Percentiles rank a stretch among this genome's conserved stretches.
phyloP scores from a whole-genome alignment of 345 rosid species.

The Balakata baccata region DNA sequence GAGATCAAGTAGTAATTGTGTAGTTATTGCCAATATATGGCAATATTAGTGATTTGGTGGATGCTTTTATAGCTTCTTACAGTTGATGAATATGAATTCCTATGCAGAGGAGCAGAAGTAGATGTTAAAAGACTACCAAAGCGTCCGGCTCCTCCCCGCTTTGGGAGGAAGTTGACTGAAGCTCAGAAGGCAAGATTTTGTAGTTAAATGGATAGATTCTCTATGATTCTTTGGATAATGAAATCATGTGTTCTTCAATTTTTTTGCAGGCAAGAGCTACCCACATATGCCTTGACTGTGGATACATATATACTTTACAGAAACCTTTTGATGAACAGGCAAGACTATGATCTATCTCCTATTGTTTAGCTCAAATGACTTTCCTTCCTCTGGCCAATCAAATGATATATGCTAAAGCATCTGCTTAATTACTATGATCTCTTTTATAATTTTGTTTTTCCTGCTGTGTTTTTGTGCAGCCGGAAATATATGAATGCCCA shows the following conservation, averaged over 20 bases:
- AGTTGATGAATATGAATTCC: not conserved
- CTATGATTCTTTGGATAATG: not conserved
- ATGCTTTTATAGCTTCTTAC: not conserved
- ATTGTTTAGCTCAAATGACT: too few species aligned
- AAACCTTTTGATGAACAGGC: conserved; percentile 91
- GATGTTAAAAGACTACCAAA: conserved; percentile 82
- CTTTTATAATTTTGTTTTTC: not conserved
- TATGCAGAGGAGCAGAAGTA: conserved; percentile 73
- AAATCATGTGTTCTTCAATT: too few species aligned
- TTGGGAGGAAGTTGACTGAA: conserved; percentile 87
- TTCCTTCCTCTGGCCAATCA: not conserved
- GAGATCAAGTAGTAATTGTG: too few species aligned
- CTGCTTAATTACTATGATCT: not conserved
- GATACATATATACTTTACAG: conserved; percentile 69
- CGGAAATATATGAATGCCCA: conserved; percentile 80
- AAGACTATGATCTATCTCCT: conserved; percentile 9
- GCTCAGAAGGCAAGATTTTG: conserved; percentile 62
- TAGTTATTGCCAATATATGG: too few species aligned
- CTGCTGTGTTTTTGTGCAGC: conserved; percentile 40
- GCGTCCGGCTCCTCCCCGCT: conserved; percentile 96
- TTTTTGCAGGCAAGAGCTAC: conserved; percentile 80
- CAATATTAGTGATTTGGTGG: too few species aligned
- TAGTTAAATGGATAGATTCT: not conserved
- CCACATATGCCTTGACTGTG: conserved; percentile 95
- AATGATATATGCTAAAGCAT: not conserved